phyloP scores from a whole-genome alignment of 2,329 filamentous ascomycete species.

The Aaosphaeria arxii region DNA sequence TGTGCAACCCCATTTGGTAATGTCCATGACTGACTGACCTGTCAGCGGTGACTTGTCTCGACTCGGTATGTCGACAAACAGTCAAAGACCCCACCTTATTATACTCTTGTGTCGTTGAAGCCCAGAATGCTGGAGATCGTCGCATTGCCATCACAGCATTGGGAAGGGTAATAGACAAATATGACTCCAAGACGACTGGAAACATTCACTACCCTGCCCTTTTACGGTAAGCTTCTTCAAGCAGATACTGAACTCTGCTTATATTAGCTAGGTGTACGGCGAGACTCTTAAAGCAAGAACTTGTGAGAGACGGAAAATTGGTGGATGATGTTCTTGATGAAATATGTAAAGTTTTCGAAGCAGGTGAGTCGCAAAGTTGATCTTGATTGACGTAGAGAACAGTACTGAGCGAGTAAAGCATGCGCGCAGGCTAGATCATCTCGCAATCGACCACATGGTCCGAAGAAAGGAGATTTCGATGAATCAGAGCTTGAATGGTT shows the following conservation, averaged over 20 bases:
- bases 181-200: constrained; percentile 47
- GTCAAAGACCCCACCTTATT: constrained; percentile 61
- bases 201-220: constrained; percentile 61
- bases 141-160: constrained; percentile 58
- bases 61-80: constrained; percentile 54
- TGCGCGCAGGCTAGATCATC: constrained; percentile 46
- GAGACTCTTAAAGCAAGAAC: constrained; percentile 44
- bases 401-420: constrained; percentile 23
- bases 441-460: constrained; percentile 40
- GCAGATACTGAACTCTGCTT: constrained; percentile 2
- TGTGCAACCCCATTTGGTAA: constrained; percentile 1
- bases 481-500: constrained; percentile 77
- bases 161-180: constrained; percentile 58
- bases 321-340: constrained; percentile 39
- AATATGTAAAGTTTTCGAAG: constrained; percentile 56
- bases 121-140: constrained; percentile 63
- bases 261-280: constrained; percentile 39
- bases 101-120: constrained; percentile 77
- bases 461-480: constrained; percentile 51
- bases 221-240: constrained; percentile 56
- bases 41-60: constrained; percentile 49
- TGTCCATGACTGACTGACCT: too few relatives aligned
- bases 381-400: neutral
- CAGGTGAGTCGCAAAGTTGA: constrained; percentile 30
- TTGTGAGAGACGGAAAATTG: constrained; percentile 31